Base-by-base conservation (phyloP, 257 asterid genomes). In the Solanum paucissectum region DNA sequence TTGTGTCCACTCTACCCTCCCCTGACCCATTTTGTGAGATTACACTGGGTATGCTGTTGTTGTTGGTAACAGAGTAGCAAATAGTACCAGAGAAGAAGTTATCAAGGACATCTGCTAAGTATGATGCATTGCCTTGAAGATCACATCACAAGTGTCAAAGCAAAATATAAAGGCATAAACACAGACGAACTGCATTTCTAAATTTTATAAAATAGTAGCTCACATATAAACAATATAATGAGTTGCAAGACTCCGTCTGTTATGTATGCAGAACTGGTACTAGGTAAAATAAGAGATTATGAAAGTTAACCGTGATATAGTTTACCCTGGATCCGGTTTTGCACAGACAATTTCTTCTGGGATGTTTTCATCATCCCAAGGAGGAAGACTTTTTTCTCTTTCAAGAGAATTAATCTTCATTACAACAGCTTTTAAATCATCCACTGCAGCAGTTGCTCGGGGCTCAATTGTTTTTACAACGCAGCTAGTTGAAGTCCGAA, bases 381-480 rank as follows among this genome's bases (percentile, higher is more conserved):
- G 96, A 83, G 92, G 90, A 90, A 96, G 93, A 87, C 46, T 85
- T 77, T 90, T 91, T 72, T 87, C 93, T 88, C 90, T 89, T 93
- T 95, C 99, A 12, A 95, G 91, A 82, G 94, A 91, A 91, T 94
- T 94, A 90, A 94, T 91, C 93, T 91, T 92, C 87, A 86, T 86
- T 86, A 95, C 96, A 90, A 94, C 93, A 79, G 91, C 89, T 91
- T 92, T 93, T 90, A 96, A 86, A 85, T 90, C 95, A 89, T 96
- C 95, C 92, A 92, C 96, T 21, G 93, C 90, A 85, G 95, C 94
- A 86, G 92, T 87, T 87, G 95, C 94, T 90, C 88, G 98, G 87
- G 99, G 99, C 94, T 96, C 98, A 93, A 96, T 91, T 86, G 97
- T 93, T 93, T 96, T 96, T 89, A 96, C 93, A 66, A 95, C 98